Percentiles rank a stretch among this genome's conserved stretches.
Conservation (phyloP, 768 basidiomycete genomes). For the Lactifluus pinguis region DNA sequence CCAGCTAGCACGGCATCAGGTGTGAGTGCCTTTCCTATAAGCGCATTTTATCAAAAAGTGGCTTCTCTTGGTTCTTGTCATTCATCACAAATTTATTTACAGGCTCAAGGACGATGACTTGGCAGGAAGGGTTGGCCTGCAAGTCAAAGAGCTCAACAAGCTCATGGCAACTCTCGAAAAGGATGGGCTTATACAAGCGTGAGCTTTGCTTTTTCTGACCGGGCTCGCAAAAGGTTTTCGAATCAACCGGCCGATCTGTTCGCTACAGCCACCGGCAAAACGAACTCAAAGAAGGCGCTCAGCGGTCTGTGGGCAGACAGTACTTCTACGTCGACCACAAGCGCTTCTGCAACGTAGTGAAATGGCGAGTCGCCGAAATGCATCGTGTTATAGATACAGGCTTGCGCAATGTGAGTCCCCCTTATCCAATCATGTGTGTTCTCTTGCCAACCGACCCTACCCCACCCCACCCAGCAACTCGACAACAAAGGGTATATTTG, state of each 20-base stretch:
- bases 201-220: conserved; percentile 23
- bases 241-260: background rate
- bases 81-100: conserved; percentile 18
- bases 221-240: background rate
- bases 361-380: conserved; percentile 95
- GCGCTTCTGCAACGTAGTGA: conserved; percentile 93
- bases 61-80: conserved; percentile 18
- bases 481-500: conserved; percentile 98
- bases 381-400: conserved; percentile 80
- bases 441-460: background rate
- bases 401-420: conserved; percentile 64
- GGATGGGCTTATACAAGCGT: conserved; percentile 75
- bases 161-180: conserved; percentile 73
- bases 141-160: conserved; percentile 85
- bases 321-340: conserved; percentile 98
- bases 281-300: conserved; percentile 83
- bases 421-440: background rate
- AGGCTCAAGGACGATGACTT: conserved; percentile 93
- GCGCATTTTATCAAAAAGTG: conserved; percentile 6
- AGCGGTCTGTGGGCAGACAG: conserved; percentile 77
- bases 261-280: conserved; percentile 71
- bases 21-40: conserved; percentile 58
- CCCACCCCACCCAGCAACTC: conserved; percentile 54
- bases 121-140: conserved; percentile 82
- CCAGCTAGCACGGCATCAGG: conserved; percentile 84